Conservation (phyloP, 2,329 filamentous ascomycete species). For the Aureobasidium mangrovei region DNA sequence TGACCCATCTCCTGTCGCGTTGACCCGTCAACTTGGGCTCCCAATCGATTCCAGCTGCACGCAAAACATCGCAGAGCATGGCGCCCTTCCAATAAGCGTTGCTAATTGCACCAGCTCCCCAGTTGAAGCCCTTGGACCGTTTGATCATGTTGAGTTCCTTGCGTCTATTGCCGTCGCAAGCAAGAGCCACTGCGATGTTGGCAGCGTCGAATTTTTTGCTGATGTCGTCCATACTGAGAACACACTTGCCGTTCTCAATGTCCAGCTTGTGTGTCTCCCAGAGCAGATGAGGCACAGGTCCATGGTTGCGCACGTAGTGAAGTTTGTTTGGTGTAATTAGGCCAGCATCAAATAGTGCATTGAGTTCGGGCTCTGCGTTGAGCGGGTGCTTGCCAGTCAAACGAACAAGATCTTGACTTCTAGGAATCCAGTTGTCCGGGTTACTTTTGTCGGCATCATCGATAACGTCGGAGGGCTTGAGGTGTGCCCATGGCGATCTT, state of each 20-base stretch:
- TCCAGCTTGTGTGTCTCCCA: conserved; percentile 44
- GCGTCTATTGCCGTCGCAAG: conserved; percentile 43
- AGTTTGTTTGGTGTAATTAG: conserved; percentile 44
- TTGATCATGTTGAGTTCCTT: conserved; percentile 46
- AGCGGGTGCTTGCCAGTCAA: conserved; percentile 46
- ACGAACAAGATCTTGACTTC: conserved; percentile 39
- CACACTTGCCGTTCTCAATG: conserved; percentile 31
- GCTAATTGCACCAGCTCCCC: conserved; percentile 37
- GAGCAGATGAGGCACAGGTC: conserved; percentile 33
- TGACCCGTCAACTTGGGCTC: conserved; percentile 14
- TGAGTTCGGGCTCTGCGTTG: conserved; percentile 41
- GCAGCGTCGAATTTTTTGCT: conserved; percentile 35
- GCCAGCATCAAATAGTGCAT: conserved; percentile 37
- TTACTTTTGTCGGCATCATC: conserved; percentile 44
- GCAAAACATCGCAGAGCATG: conserved; percentile 38
- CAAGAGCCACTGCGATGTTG: conserved; percentile 42
- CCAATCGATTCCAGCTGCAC: conserved; percentile 31
- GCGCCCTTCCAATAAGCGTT: conserved; percentile 46
- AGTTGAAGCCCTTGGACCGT: conserved; percentile 42
- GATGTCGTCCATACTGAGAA: conserved; percentile 38
- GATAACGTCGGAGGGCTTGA: conserved; percentile 29
- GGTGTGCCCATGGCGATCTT: conserved; percentile 29
- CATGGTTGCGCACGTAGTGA: conserved; percentile 47
- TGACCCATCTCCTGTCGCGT: conserved; percentile 34
- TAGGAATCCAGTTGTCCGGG: conserved; percentile 47